Base-by-base conservation (phyloP, 805 yeast species). In the Zygotorulaspora sp. region DNA sequence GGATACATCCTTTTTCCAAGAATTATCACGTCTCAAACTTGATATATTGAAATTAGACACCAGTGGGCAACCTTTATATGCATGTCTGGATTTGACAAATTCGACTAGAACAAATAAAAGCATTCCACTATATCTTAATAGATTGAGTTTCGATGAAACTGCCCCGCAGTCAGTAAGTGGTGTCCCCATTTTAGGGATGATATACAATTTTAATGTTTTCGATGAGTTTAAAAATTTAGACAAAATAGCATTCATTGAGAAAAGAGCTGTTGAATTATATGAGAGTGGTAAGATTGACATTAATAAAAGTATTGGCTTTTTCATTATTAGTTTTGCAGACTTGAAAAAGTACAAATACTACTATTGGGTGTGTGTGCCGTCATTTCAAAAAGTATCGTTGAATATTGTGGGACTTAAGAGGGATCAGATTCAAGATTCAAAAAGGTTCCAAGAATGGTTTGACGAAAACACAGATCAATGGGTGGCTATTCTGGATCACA, bases 321-420 rank as follows among this genome's bases (percentile, higher is more conserved):
- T 64, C 4, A 49, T 84, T 1, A 64, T 89, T 19, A 71, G 88
- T 28, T 92, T 80, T 63, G 83, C 95, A 1, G 98, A 92, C 60
- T 71, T 92, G 56, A 92, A 92, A 59, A 86, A 83, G 62, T 89
- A 83, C 66, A 79, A 74, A 53, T 90, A 83, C 55, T 83, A 75
- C 53, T 89, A 92, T 62, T 94, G 99, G 98, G 73, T 85, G 47
- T 82, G 86, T 11, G 78, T 77, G 45, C 97, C 98, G 0, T 63
- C 75, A 1, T 58, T 86, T 22, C 68, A 68, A 7, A 35, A 35
- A 5, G 36, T 43, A 5, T 28, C 32, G 9, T 40, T 48, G 13
- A 22, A 17, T 5, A 42, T 58, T 22, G 26, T 43, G 7, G 21
- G 35, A 7, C 11, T 32, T 4, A 24, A 36, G 2, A 24, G 32